Base-by-base conservation (phyloP, 2,329 filamentous ascomycete genomes). In the Diplodia sapinea region DNA sequence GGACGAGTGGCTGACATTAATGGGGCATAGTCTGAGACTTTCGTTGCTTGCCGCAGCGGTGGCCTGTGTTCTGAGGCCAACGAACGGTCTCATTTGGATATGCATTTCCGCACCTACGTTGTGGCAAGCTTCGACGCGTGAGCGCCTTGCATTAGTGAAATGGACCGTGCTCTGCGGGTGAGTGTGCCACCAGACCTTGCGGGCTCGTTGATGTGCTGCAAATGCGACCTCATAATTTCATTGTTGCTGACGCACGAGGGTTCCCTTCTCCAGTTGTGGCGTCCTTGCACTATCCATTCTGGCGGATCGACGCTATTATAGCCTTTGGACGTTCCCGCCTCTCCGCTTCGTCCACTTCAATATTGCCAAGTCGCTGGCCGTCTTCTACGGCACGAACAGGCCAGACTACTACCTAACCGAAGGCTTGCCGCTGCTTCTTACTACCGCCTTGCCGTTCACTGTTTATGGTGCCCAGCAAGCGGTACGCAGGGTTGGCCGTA, bases 361-460 rank as follows among this genome's bases (percentile, higher is more conserved):
- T 80, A 85, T 99, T 66, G 87, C 89, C 23, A 91, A 96, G 77
- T 91, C 91, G 8, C 85, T 99, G 6, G 93, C 95, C 31, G 87
- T 94, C 57, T 98, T 98, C 79, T 99, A 99, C 76, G 95, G 95
- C 26, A 87, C 83, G 57, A 98, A 96, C 79, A 88, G 92, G 70
- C 90, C 90, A 85, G 93, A 97, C 78, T 99, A 98, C 81, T 99
- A 97, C 78, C 80, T 96, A 36, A 90, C 91, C 0, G 94, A 99
- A 79, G 95, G 93, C 4, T 84, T 97, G 31, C 94, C 95, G 1
- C 85, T 98, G 0, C 86, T 97, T 5, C 89, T 95, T 38, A 97
- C 91, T 9, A 94, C 92, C 1, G 88, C 88, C 51, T 82, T 97
- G 1, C 94, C 94, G 0, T 96, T 97, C 76, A 86, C 88, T 9